Base-by-base conservation (phyloP, 2,329 filamentous ascomycete species). In the Aspergillus terreus region DNA sequence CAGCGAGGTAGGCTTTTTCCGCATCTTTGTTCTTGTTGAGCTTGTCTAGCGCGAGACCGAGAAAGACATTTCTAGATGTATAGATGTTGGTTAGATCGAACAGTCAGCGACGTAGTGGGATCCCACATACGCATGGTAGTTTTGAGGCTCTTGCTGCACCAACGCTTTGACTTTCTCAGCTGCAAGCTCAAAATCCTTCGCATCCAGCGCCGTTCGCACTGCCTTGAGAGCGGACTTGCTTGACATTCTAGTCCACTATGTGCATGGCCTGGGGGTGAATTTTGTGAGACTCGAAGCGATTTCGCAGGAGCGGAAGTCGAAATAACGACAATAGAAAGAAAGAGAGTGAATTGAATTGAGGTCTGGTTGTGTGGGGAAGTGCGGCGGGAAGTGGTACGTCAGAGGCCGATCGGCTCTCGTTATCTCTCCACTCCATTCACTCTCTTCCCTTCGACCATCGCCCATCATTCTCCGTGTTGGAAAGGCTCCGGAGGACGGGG, bases 31-130 rank as follows among this genome's bases (percentile, higher is more conserved):
- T 73, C 54, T 84, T 81, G 54, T 83, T 82, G 55, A 87, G 81
- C 68, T 91, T 94, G 69, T 95, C 90, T 43, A 87, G 77, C 2
- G 89, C 88, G 68, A 95, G 90, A 2, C 90, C 94, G 15, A 95
- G 77, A 66, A 96, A 95, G n/a, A 97, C 80, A 58, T 89, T 82
- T 23, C 87, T 90, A 54, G 15, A 14, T 17, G 44, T 30, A n/a
- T 17, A 38, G 42, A 42, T 32, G 7, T 47, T 25, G 3, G 54
- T 53, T 58, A 63, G 52, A 6, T 19, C 11, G 23, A 30, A 23
- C 2, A 33, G 3, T 14, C 42, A 14, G 10, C 51, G 21, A 43
- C 51, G 47, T 11, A 46, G 23, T 19, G 27, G 17, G 32, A 38
- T 17, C 12, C 38, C 44, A 68, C 83, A 55, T 76, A 90, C 82